Evolutionary conservation across 306 rosid species (phyloP), one percentile per base, ranked within the genome.

Genomic region (Begonia loranthoides): DNA sequence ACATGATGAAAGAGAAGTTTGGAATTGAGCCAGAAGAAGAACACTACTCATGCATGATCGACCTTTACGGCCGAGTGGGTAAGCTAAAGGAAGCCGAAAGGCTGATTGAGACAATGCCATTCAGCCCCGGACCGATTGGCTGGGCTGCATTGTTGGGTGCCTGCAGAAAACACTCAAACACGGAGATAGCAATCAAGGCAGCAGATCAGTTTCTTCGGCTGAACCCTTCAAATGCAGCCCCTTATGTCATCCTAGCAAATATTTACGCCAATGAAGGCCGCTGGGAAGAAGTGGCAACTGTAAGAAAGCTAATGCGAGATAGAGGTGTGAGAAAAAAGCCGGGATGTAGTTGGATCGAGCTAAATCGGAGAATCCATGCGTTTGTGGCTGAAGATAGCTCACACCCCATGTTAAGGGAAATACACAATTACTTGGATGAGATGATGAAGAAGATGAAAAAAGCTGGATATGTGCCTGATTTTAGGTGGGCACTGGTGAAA

Each of bases 61-160:
- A 82, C 75, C 89, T 87, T 60, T 56, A 79, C 52, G 94, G 89
- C 41, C 86, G 94, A 41, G 87, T 84, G 2, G 90, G 96, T 17
- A 77, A 74, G 56, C 77, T 80, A 45, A 44, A 50, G 12, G 83
- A 80, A 62, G 96, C 87, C 14, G 79, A 77, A 78, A 75, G 67
- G 68, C 78, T 83, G 50, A 78, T 87, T 22, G 90, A 80, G 59
- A 76, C 70, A 21, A 80, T 83, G 89, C 94, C 89, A 56, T 75
- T 82, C 51, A 69, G 59, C 61, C 87, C 89, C 13, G 73, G 83
- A 53, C 63, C 75, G 36, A 51, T 78, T 22, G 79, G 76, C 52
- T 87, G 96, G 94, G 96, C 84, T 67, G 47, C 94, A 49, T 64
- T 80, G 51, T 87, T 87, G 14, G 84, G 96, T 58, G 90, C 96